A percentile compares a stretch with the other conserved stretches of the same genome.
Conservation (phyloP, 108 stramenopile species). For the Cylindrotheca closterium region DNA sequence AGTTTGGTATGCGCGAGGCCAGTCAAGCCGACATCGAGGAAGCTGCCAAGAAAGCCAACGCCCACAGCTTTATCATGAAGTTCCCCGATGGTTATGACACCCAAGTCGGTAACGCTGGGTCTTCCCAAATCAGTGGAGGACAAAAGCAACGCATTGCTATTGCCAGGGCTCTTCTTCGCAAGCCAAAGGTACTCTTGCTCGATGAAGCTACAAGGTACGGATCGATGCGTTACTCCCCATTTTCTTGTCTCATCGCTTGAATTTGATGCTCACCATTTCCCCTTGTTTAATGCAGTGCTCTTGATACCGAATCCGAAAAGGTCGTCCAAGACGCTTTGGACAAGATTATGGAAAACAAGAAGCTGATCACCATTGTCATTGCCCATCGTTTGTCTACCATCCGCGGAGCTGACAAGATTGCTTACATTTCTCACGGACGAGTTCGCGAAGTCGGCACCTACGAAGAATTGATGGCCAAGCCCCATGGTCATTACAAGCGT, state of each 20-base stretch:
- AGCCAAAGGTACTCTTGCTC: constrained; percentile 45
- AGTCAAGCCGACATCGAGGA: constrained; percentile 52
- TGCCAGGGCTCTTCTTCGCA: constrained; percentile 66
- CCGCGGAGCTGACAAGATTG: constrained; percentile 79
- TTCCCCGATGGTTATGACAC: constrained; percentile 72
- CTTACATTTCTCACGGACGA: constrained; percentile 63
- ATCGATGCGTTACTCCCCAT: too few species aligned
- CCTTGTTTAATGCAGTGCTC: constrained; percentile 24
- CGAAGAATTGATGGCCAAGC: constrained; percentile 67
- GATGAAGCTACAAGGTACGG: constrained; percentile 39
- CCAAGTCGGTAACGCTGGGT: constrained; percentile 18
- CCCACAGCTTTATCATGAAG: constrained; percentile 63
- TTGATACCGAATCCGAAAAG: constrained; percentile 81
- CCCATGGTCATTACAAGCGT: constrained; percentile 48
- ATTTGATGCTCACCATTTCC: too few species aligned
- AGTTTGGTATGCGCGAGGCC: constrained; percentile 56
- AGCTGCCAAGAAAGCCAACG: constrained; percentile 82
- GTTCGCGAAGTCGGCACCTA: constrained; percentile 80
- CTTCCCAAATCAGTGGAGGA: constrained; percentile 46
- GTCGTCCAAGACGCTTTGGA: constrained; percentile 84
- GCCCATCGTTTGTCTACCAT: constrained; percentile 87
- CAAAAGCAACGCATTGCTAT: constrained; percentile 85
- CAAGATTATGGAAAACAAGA: constrained; percentile 44
- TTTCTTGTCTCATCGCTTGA: too few species aligned
- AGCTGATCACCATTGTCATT: constrained; percentile 63